Evolutionary conservation across 2,329 filamentous ascomycete genomes (phyloP).

Genomic region (Cadophora luteo-olivacea): DNA sequence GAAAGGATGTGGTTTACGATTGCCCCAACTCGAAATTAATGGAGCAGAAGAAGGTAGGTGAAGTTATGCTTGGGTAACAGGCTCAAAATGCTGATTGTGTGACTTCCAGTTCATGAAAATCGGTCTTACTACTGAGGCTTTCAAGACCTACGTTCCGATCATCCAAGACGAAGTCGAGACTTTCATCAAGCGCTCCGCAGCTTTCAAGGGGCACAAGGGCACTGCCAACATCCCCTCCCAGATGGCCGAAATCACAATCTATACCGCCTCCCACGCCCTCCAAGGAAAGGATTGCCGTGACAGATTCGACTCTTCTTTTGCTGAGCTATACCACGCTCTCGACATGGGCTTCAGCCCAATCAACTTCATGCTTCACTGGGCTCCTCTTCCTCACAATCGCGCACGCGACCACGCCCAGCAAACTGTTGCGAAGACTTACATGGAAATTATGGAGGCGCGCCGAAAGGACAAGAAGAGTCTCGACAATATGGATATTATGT

Average conservation of each 20-base stretch:
- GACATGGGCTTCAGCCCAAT: slow-evolving; percentile 89
- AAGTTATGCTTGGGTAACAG: background rate
- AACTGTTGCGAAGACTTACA: slow-evolving; percentile 83
- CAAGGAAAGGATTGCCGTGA: slow-evolving; percentile 84
- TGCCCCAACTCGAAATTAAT: slow-evolving; percentile 91
- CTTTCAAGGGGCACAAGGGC: slow-evolving; percentile 73
- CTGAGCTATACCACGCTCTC: slow-evolving; percentile 84
- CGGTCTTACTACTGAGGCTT: slow-evolving; percentile 76
- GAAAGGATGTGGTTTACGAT: slow-evolving; percentile 87
- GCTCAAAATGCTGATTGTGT: slow-evolving; percentile 15
- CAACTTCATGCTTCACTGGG: slow-evolving; percentile 91
- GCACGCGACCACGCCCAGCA: slow-evolving; percentile 80
- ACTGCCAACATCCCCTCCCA: slow-evolving; percentile 74
- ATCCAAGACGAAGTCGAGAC: slow-evolving; percentile 77
- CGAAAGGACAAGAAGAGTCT: slow-evolving; percentile 52
- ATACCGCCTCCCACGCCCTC: slow-evolving; percentile 84
- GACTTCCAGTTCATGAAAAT: slow-evolving; percentile 75
- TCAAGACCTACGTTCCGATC: slow-evolving; percentile 77
- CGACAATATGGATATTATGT: slow-evolving; percentile 79
- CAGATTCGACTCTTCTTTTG: slow-evolving; percentile 81
- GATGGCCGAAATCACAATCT: slow-evolving; percentile 88
- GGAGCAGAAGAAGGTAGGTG: slow-evolving; percentile 88
- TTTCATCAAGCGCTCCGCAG: slow-evolving; percentile 72
- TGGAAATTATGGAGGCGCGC: slow-evolving; percentile 79
- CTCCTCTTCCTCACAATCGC: slow-evolving; percentile 86